Percentiles rank a stretch among this genome's conserved stretches.
Conservation (phyloP, 768 basidiomycete genomes). For the Termitomyces sp. region DNA sequence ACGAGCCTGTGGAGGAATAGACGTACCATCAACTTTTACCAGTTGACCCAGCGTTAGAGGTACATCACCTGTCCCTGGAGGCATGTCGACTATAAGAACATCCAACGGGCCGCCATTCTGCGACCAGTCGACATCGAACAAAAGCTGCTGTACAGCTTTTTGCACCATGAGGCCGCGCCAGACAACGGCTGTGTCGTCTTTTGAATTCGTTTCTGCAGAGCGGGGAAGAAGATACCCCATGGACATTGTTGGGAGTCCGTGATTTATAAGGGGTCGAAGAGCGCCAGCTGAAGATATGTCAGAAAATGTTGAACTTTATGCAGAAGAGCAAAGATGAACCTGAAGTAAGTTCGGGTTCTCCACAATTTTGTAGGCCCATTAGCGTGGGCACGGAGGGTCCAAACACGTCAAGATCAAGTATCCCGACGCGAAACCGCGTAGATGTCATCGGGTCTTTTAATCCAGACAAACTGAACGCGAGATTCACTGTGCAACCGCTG, state of each 20-base stretch:
- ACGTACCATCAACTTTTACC: conserved; percentile 74
- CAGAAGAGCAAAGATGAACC: conserved; percentile 35
- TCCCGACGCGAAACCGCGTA: conserved; percentile 61
- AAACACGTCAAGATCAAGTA: conserved; percentile 94
- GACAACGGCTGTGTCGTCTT: conserved; percentile 75
- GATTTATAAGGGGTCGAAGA: conserved; percentile 78
- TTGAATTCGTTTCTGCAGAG: conserved; percentile 37
- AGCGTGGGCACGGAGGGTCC: conserved; percentile 92
- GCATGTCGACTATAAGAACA: conserved; percentile 90
- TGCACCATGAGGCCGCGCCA: conserved; percentile 99
- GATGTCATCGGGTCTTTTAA: conserved; percentile 28
- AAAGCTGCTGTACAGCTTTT: conserved; percentile 92
- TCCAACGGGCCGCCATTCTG: conserved; percentile 56
- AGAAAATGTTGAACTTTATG: background rate
- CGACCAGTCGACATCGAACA: conserved; percentile 94
- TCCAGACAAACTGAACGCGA: conserved; percentile 69
- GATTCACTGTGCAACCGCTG: conserved; percentile 50
- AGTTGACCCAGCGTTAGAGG: conserved; percentile 88
- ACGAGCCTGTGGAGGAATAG: background rate
- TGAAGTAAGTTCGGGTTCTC: conserved; percentile 72
- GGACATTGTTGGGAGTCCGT: conserved; percentile 91
- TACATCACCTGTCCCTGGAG: conserved; percentile 96
- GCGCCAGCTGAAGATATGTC: conserved; percentile 51
- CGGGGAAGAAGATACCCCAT: conserved; percentile 90
- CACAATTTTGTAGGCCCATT: conserved; percentile 77